phyloP scores from a whole-genome alignment of 176 grass and related monocot genomes.

The Lolium perenne region DNA sequence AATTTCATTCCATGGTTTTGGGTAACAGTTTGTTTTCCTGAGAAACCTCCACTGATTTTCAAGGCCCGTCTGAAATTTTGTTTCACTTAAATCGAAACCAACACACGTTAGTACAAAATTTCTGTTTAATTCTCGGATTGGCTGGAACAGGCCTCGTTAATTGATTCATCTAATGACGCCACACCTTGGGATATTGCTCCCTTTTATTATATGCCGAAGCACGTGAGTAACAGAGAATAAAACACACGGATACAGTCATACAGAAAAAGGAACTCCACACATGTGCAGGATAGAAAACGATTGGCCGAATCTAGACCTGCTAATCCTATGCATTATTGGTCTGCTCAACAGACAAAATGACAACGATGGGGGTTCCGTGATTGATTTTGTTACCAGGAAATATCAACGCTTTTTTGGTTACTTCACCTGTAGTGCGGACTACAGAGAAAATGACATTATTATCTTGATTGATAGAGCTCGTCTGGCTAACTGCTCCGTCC shows the following conservation, averaged over 20 bases:
- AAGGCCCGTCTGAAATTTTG: too few species aligned
- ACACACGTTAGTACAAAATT: neutral
- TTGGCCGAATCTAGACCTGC: neutral
- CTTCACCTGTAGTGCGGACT: neutral
- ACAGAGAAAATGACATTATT: neutral
- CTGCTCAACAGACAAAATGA: neutral
- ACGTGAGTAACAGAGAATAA: neutral
- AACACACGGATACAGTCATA: neutral
- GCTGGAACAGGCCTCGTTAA: neutral
- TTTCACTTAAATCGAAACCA: too few species aligned
- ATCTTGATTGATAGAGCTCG: conserved; percentile 7
- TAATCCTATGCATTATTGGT: neutral
- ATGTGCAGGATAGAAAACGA: neutral
- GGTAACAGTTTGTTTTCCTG: neutral
- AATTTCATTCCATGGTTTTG: neutral
- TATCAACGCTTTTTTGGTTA: neutral
- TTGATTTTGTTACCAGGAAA: neutral
- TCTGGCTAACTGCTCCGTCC: neutral
- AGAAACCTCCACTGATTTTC: neutral
- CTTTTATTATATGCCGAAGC: neutral
- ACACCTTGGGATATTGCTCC: neutral
- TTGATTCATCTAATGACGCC: neutral
- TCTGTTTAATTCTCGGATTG: neutral
- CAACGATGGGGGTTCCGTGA: neutral
- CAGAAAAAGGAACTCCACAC: too few species aligned